Base-by-base conservation (phyloP, 352 stramenopile genomes). In the Pythium sp. region DNA sequence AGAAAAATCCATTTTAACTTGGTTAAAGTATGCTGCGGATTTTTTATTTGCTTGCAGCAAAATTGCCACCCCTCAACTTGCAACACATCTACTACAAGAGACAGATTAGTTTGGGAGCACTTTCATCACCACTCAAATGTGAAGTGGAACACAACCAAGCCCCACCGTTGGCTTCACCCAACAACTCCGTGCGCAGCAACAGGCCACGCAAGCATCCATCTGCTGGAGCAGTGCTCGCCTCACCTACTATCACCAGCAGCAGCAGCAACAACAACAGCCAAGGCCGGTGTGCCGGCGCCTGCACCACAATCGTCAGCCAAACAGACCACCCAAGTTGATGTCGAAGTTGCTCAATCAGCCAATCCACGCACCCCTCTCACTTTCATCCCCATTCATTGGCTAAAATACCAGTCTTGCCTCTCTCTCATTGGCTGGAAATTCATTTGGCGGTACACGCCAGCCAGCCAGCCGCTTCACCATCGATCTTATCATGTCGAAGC, bases 401-500 rank as follows among this genome's bases (percentile, higher is more conserved):
- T 65, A 43, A 65, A 57, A 57, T 3, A 2, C 11, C 0, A n/a
- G 1, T 15, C 18, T 28, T 14, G 15, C 8, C 20, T 30, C 3
- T 15, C 47, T 28, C n/a, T 15, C n/a, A 55, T 55, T 55, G 47
- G 47, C 47, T 55, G 47, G 4, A 55, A 55, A 30, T 55, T 2
- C 47, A 15, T 55, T 55, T 56, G 57, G 57, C 51, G 57, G 34
- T 53, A 53, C 20, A 12, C 20, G 28, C 51, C 51, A 58, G 51
- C 51, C 51, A 20, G 15, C 51, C 49, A 32, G 24, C 51, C 12
- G 51, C 28, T 22, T 22, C 8, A 9, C 47, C 51, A 14, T 58
- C 51, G 24, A 58, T 58, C 51, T 51, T 32, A 9, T 49, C 51
- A 62, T 56, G 47, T 70, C 64, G 65, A 70, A 70, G 65, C 57